Conservation (phyloP, 2,329 filamentous ascomycete genomes). For the Botryotinia globosa region DNA sequence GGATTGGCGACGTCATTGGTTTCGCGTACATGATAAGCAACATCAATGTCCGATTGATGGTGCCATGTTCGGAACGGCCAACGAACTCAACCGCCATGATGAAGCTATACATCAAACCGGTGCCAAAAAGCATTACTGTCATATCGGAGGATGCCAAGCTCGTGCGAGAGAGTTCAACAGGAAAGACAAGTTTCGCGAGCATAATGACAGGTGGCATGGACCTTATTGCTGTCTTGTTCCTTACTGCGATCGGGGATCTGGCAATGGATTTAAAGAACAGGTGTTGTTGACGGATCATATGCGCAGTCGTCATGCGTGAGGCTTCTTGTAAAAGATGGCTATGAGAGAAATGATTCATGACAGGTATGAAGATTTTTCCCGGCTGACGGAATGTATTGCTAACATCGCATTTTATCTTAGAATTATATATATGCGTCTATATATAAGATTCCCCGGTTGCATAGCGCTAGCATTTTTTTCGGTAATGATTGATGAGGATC, state of each 20-base stretch:
- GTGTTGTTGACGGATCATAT: neutral
- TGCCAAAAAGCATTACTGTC: neutral
- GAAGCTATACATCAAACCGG: neutral
- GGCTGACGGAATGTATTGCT: neutral
- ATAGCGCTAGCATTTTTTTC: neutral
- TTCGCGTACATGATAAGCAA: neutral
- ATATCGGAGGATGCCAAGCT: neutral
- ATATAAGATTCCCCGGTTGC: neutral
- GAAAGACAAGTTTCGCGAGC: neutral
- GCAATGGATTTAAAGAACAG: neutral
- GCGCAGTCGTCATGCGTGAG: neutral
- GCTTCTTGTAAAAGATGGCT: neutral
- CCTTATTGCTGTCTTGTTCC: neutral
- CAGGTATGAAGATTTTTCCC: neutral
- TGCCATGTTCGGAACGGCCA: neutral
- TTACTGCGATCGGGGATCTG: neutral
- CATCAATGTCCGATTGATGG: neutral
- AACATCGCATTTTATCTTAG: neutral
- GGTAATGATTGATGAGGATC: neutral
- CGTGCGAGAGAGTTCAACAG: neutral
- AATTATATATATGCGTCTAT: neutral
- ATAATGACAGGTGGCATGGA: neutral
- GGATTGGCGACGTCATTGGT: neutral
- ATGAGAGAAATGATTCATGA: neutral
- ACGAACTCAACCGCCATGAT: neutral